A percentile compares a stretch with the other conserved stretches of the same genome.
Evolutionary conservation across 805 yeast genomes (phyloP).

Genomic region (Teunomyces tritomae): DNA sequence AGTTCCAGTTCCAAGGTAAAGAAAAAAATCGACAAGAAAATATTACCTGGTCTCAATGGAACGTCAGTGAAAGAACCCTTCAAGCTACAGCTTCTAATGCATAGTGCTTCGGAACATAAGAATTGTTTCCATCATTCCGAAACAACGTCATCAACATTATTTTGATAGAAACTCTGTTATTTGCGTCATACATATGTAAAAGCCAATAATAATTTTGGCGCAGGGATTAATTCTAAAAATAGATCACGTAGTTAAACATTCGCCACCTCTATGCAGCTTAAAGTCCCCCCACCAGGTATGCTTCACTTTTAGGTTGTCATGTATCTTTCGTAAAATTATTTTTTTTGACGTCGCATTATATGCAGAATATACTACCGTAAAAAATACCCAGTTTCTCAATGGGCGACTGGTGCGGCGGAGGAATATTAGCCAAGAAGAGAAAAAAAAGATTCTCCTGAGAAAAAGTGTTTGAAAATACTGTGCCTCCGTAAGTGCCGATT

Average conservation of each 20-base stretch:
- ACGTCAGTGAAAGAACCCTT: neutral
- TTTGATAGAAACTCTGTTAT: neutral
- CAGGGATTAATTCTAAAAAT: neutral
- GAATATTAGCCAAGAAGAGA: neutral
- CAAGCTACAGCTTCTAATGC: neutral
- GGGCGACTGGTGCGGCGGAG: neutral
- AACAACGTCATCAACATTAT: neutral
- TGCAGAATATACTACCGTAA: neutral
- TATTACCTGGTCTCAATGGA: too few relatives aligned
- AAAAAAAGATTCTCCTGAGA: neutral
- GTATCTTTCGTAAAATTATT: constrained; percentile 1
- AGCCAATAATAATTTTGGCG: neutral
- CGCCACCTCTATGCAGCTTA: too few relatives aligned
- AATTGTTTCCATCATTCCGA: neutral
- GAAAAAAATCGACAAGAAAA: neutral
- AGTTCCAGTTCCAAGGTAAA: too few relatives aligned
- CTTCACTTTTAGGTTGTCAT: neutral
- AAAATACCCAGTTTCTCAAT: neutral
- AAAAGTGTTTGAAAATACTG: neutral
- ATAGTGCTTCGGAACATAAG: neutral
- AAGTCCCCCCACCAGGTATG: neutral
- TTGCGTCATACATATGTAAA: neutral
- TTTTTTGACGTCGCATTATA: neutral
- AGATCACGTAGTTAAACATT: neutral
- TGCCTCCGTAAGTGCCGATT: neutral